Conservation (phyloP, 805 yeast genomes). For the Lipomyces yamadae region DNA sequence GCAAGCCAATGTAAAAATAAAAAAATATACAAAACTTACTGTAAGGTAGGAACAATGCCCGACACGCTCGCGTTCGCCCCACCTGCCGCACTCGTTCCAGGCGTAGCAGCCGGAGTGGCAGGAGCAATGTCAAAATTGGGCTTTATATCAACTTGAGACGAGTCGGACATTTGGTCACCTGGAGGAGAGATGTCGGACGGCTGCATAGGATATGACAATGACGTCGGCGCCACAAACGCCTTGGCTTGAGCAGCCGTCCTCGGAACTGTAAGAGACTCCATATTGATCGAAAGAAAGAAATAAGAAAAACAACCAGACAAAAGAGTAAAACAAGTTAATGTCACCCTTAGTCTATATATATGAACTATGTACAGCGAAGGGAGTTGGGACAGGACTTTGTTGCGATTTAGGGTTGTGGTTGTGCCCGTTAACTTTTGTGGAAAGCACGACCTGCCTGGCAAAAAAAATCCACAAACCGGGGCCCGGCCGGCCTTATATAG, state of each 20-base stretch:
- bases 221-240: constrained; percentile 69
- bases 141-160: constrained; percentile 37
- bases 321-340: constrained; percentile 43
- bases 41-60: constrained; percentile 92
- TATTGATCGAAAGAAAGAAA: constrained; percentile 39
- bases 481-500: constrained; percentile 15
- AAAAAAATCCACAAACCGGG: constrained; percentile 8
- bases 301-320: constrained; percentile 14
- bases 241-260: constrained; percentile 78
- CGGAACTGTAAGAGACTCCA: constrained; percentile 78
- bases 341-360: constrained; percentile 31
- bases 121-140: constrained; percentile 31
- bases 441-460: not conserved
- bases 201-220: constrained; percentile 66
- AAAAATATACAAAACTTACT: constrained; percentile 37
- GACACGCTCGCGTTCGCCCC: constrained; percentile 70
- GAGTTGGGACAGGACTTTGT: not conserved
- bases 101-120: constrained; percentile 32
- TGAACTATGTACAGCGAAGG: not conserved
- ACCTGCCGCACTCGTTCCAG: constrained; percentile 23
- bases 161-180: constrained; percentile 18
- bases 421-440: not conserved
- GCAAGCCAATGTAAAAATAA: not conserved
- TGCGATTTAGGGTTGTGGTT: not conserved
- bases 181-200: constrained; percentile 44